These are phyloP conservation scores for Echium plantagineum DNA, from an alignment of 257 asterid genomes.

Conservation along the genomic window DNA sequence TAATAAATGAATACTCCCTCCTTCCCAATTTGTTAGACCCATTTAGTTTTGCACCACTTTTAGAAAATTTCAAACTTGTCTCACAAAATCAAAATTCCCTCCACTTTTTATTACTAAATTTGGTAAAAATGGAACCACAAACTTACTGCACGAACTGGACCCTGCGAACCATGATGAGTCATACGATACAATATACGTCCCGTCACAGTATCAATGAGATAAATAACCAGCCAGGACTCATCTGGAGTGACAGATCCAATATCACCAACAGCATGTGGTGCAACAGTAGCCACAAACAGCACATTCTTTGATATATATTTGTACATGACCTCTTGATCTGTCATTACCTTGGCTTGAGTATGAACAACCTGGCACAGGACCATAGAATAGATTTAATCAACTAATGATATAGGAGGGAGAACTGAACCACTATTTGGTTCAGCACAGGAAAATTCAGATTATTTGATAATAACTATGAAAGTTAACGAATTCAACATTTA, in stretches of 20 bases:
- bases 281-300: slow-evolving; percentile 76
- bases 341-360: slow-evolving; percentile 85
- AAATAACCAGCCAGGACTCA: slow-evolving; percentile 74
- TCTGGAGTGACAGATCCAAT: slow-evolving; percentile 88
- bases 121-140: too few species aligned
- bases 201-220: slow-evolving; percentile 78
- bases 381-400: neutral
- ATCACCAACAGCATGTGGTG: slow-evolving; percentile 78
- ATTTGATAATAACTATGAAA: neutral
- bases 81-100: too few species aligned
- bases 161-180: slow-evolving; percentile 94
- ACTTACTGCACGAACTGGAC: slow-evolving; percentile 88
- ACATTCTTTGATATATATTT: slow-evolving; percentile 79
- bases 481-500: neutral
- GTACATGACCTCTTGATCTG: slow-evolving; percentile 93
- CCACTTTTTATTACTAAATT: too few species aligned
- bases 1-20: too few species aligned
- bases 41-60: too few species aligned
- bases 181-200: slow-evolving; percentile 87
- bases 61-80: too few species aligned
- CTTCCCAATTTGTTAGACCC: too few species aligned
- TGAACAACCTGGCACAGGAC: slow-evolving; percentile 58
- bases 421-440: too few species aligned
- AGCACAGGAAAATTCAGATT: too few species aligned
- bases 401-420: neutral